phyloP scores from a whole-genome alignment of 257 asterid genomes.

The Solanum megistacrolobum region DNA sequence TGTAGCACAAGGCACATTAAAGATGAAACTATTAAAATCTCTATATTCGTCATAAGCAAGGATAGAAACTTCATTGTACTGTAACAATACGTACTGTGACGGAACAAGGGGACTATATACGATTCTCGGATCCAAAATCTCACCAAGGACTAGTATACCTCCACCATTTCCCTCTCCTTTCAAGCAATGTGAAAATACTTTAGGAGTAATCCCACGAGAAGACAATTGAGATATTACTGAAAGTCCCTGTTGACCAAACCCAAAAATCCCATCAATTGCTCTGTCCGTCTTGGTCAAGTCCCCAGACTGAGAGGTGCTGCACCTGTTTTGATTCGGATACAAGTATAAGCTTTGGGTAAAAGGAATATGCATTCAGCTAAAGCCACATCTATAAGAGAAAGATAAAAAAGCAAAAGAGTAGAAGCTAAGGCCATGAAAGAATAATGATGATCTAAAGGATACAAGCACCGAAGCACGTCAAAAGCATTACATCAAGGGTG shows the following conservation, averaged over 20 bases:
- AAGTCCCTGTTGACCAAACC: slow-evolving; percentile 77
- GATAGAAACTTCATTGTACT: background rate
- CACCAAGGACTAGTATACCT: slow-evolving; percentile 88
- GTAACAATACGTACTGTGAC: slow-evolving; percentile 65
- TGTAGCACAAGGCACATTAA: background rate
- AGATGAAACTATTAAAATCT: background rate
- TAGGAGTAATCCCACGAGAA: slow-evolving; percentile 71
- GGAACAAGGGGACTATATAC: slow-evolving; percentile 92
- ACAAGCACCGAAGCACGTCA: background rate
- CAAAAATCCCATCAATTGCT: slow-evolving; percentile 89
- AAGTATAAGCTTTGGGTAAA: background rate
- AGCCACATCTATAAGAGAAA: background rate
- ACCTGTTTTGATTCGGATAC: slow-evolving; percentile 35
- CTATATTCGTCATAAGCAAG: background rate
- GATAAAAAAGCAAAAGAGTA: background rate
- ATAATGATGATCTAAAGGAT: background rate
- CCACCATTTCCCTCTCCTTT: slow-evolving; percentile 89
- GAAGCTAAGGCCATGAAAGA: background rate
- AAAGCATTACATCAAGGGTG: background rate
- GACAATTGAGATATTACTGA: slow-evolving; percentile 78
- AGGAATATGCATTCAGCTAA: background rate
- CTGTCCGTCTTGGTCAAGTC: slow-evolving; percentile 73
- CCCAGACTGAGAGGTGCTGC: slow-evolving; percentile 74
- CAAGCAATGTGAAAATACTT: slow-evolving; percentile 80
- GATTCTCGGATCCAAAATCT: slow-evolving; percentile 80